A percentile compares a stretch with the other conserved stretches of the same genome.
These are phyloP conservation scores for Pseudogymnoascus verrucosus DNA, from an alignment of 2,329 filamentous ascomycete species.

Conservation along the genomic window DNA sequence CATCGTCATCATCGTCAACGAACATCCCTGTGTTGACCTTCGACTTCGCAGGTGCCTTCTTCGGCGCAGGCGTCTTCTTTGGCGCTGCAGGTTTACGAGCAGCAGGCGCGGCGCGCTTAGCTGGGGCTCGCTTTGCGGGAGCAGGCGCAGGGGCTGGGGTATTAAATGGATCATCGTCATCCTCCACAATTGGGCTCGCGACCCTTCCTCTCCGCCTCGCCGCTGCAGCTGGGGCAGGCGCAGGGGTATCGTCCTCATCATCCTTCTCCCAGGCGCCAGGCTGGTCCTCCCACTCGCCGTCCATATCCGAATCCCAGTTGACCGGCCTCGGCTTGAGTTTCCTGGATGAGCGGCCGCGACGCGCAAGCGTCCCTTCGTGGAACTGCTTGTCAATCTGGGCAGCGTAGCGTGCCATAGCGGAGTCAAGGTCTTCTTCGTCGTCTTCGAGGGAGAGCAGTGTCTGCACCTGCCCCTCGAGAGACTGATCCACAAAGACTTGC, in stretches of 20 bases:
- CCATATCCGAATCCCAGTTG: conserved; percentile 81
- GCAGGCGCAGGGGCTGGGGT: conserved; percentile 30
- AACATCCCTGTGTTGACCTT: conserved; percentile 32
- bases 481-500: conserved; percentile 69
- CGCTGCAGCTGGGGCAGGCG: conserved; percentile 24
- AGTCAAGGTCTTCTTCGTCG: conserved; percentile 61
- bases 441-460: conserved; percentile 60
- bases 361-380: conserved; percentile 48
- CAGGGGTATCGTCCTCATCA: conserved; percentile 39
- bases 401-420: conserved; percentile 66
- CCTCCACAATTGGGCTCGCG: conserved; percentile 39
- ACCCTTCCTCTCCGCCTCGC: conserved; percentile 22
- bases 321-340: conserved; percentile 68
- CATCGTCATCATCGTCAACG: conserved; percentile 38
- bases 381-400: conserved; percentile 64
- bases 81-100: conserved; percentile 27
- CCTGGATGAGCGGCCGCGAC: conserved; percentile 29
- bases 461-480: conserved; percentile 61
- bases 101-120: conserved; percentile 31
- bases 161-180: conserved; percentile 43
- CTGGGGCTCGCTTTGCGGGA: conserved; percentile 32
- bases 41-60: conserved; percentile 28
- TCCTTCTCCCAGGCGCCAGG: conserved; percentile 52
- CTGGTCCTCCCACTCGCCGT: conserved; percentile 79
- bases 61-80: conserved; percentile 29